Evolutionary conservation across 2,329 filamentous ascomycete species (phyloP), one percentile per base, ranked within the genome.

Genomic region (Fusarium sp.): DNA sequence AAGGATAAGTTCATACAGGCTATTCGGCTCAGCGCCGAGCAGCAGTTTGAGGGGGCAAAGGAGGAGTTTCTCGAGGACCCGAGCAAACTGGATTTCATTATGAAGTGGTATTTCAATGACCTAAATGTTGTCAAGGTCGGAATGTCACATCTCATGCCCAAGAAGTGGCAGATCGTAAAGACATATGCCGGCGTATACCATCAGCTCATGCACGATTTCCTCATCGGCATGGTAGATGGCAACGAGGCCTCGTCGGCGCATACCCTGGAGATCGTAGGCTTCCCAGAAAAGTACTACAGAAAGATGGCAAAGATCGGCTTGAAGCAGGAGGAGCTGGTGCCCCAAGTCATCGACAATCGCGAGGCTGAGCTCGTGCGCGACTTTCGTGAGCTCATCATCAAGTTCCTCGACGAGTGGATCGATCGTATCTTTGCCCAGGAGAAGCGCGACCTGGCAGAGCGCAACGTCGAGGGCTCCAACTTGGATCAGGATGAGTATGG

Each of bases 51-150:
- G 11, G 82, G 87, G 57, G 85, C 88, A 36, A 86, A 88, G 56
- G 85, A 90, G 50, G 85, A 88, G 42, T 98, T 99, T 75, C 79
- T 94, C 49, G 90, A 90, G 34, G 92, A 98, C 72, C 91, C 95
- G 0, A 85, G 89, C 45, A 88, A 86, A 70, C 82, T 99, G 42
- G 91, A 96, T 64, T 97, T 97, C 80, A 88, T 86, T 65, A 87
- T 97, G 78, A 91, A 91, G 72, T 99, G 95, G 95, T 99, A 88
- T 78, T 99, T 98, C 80, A 97, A 98, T 79, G 94, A 99, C 75
- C 85, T 99, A 34, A 96, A 96, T 76, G 93, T 92, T 4, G 94
- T 97, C 73, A 93, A 94, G 76, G 85, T 96, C 62, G 94, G 95
- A 72, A 96, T 99, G 91, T 87, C 91, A 58, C 86, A 87, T 26